Conservation (phyloP, 2,329 filamentous ascomycete genomes). For the Hawksworthiomyces lignivorus region DNA sequence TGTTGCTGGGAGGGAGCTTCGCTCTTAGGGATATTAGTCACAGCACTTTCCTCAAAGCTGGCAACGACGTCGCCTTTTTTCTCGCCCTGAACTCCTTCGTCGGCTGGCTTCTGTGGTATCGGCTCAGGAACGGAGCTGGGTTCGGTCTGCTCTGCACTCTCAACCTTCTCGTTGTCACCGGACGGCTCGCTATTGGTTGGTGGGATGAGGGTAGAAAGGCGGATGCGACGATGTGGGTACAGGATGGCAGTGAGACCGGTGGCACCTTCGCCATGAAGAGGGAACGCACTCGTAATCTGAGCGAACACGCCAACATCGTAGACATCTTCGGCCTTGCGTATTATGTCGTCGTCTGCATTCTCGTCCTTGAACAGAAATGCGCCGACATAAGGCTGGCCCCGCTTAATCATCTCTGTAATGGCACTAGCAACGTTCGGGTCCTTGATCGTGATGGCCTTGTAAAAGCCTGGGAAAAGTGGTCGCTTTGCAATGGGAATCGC, state of each 20-base stretch:
- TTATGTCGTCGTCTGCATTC: conserved; percentile 85
- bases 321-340: conserved; percentile 82
- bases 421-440: conserved; percentile 86
- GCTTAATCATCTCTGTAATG: conserved; percentile 93
- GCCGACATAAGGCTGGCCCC: conserved; percentile 93
- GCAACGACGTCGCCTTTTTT: conserved; percentile 92
- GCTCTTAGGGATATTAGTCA: conserved; percentile 44
- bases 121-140: conserved; percentile 48
- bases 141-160: conserved; percentile 39
- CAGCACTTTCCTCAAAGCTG: conserved; percentile 81
- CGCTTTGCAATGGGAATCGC: conserved; percentile 92
- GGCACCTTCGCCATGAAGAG: conserved; percentile 76
- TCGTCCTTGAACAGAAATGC: conserved; percentile 97
- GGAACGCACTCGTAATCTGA: conserved; percentile 94
- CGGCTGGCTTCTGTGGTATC: conserved; percentile 44
- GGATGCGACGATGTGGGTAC: conserved; percentile 92
- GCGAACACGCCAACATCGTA: conserved; percentile 96
- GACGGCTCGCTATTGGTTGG: conserved; percentile 39
- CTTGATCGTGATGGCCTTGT: conserved; percentile 95
- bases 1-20: conserved; percentile 25
- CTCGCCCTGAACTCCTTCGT: conserved; percentile 49
- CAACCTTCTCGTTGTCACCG: neutral
- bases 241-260: conserved; percentile 85
- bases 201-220: conserved; percentile 74
- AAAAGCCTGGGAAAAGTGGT: conserved; percentile 93